Conservation (phyloP, 768 basidiomycete species). For the Lentinula aciculospora region DNA sequence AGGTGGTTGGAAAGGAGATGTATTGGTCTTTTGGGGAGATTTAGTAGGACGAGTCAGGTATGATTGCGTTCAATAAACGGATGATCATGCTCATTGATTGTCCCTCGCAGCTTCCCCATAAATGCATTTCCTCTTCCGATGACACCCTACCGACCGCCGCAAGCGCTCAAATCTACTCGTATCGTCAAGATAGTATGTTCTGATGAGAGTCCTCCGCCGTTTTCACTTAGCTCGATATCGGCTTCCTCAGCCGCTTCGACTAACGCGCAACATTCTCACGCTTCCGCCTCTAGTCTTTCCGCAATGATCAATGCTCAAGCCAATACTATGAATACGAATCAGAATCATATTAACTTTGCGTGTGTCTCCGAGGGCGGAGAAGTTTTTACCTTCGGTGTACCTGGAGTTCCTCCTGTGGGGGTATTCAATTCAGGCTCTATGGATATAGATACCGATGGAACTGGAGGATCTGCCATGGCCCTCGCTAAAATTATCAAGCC, state of each 20-base stretch:
- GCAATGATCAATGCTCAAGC: slow-evolving; percentile 1
- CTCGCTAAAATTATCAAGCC: slow-evolving; percentile 54
- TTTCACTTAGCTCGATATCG: slow-evolving; percentile 48
- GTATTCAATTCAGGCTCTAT: background rate
- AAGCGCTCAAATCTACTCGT: slow-evolving; percentile 59
- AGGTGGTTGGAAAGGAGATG: slow-evolving; percentile 80
- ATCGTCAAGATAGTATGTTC: slow-evolving; percentile 78
- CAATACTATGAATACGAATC: background rate
- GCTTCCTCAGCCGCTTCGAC: background rate
- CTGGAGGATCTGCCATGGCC: slow-evolving; percentile 9
- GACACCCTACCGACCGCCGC: slow-evolving; percentile 76
- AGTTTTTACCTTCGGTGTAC: slow-evolving; percentile 73
- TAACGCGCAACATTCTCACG: background rate
- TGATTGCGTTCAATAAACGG: slow-evolving; percentile 10
- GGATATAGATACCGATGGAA: background rate
- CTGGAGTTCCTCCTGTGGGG: slow-evolving; percentile 17
- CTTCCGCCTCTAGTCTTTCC: background rate
- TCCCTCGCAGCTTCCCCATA: slow-evolving; percentile 56
- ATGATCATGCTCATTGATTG: background rate
- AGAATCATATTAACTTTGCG: slow-evolving; percentile 2
- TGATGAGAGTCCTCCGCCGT: slow-evolving; percentile 76
- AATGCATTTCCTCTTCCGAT: slow-evolving; percentile 75
- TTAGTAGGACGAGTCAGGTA: slow-evolving; percentile 70
- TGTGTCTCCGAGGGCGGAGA: slow-evolving; percentile 48
- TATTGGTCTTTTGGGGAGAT: slow-evolving; percentile 79